phyloP scores from a whole-genome alignment of 345 rosid species.

The Hypericum androsaemum region DNA sequence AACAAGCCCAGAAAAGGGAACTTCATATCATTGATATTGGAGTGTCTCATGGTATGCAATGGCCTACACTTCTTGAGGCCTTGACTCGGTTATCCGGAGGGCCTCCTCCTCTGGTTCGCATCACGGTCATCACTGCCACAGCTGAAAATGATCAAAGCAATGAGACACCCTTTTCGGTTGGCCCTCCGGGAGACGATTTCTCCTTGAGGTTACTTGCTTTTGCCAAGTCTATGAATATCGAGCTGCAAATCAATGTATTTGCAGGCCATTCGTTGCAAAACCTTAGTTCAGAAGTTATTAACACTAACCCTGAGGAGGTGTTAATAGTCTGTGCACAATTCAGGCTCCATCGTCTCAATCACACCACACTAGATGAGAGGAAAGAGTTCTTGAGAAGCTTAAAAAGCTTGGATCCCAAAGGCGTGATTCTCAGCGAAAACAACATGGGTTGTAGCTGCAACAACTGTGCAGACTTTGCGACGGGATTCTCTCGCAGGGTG shows the following conservation, averaged over 20 bases:
- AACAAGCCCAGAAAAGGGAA: slow-evolving; percentile 17
- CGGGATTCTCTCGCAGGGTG: slow-evolving; percentile 47
- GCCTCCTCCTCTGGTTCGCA: slow-evolving; percentile 56
- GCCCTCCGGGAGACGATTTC: slow-evolving; percentile 57
- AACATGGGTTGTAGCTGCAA: slow-evolving; percentile 48
- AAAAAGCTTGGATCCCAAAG: slow-evolving; percentile 44
- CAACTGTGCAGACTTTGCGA: slow-evolving; percentile 48
- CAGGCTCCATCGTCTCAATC: slow-evolving; percentile 58
- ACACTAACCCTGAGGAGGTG: slow-evolving; percentile 39
- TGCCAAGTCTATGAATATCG: slow-evolving; percentile 60
- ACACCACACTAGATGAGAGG: slow-evolving; percentile 43
- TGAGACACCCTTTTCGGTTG: slow-evolving; percentile 54
- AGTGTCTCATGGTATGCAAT: slow-evolving; percentile 89
- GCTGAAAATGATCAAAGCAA: slow-evolving; percentile 23
- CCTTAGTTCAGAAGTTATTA: slow-evolving; percentile 29
- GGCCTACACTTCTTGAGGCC: slow-evolving; percentile 86
- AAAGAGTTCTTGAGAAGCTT: slow-evolving; percentile 35
- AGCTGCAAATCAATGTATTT: slow-evolving; percentile 46
- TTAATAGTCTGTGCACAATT: slow-evolving; percentile 62
- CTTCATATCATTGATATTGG: slow-evolving; percentile 86
- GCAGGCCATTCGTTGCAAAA: slow-evolving; percentile 34
- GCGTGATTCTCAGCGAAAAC: slow-evolving; percentile 63
- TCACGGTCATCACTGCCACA: slow-evolving; percentile 42
- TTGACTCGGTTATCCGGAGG: slow-evolving; percentile 55
- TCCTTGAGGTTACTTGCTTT: slow-evolving; percentile 44